Evolutionary conservation across 768 basidiomycete species (phyloP), one percentile per base, ranked within the genome.

Genomic region (Glaciozyma martinii): DNA sequence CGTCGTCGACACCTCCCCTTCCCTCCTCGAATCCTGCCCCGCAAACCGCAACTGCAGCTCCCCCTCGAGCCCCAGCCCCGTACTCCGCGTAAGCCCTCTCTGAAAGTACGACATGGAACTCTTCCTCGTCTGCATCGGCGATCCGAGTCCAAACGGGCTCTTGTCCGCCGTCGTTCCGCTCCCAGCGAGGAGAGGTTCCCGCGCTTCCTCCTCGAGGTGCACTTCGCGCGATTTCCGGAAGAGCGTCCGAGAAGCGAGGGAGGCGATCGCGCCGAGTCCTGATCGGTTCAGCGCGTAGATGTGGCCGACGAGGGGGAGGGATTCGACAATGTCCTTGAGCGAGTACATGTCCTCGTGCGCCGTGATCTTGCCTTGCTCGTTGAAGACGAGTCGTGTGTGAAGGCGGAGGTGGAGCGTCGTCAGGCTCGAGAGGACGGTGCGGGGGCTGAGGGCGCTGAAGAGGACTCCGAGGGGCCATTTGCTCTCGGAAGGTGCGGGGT

Each of bases 341-440:
- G 90, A 87, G 87, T 86, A 89, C 46, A 87, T 80, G 72, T 90
- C 89, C 33, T 87, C 82, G 74, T 91, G 89, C 71, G 84, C 82
- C 6, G 86, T 85, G 66, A 90, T 85, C 65, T 81, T 82, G n/a
- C 86, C 87, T 72, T 85, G 85, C 71, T 89, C 88, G 76, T 89
- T 89, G 76, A 90, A 88, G 40, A 82, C 81, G 43, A 90, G 80
- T 33, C 84, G 82, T 6, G 87, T 86, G 62, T 86, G 86, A 8
- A 90, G 81, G 72, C 82, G 80, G 71, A 88, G 79, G 74, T 88
- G 86, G n/a, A 90, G 76, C 1, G 88, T 86, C 21, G 80, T 79
- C 9, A 88, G 75, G 19, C 80, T 81, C 18, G 83, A 76, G 62
- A 47, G 80, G 71, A 63, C 27, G 42, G 61, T 27, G n/a, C 54